phyloP scores from a whole-genome alignment of 805 yeast species.

The Groenewaldozyma tartarivorans region DNA sequence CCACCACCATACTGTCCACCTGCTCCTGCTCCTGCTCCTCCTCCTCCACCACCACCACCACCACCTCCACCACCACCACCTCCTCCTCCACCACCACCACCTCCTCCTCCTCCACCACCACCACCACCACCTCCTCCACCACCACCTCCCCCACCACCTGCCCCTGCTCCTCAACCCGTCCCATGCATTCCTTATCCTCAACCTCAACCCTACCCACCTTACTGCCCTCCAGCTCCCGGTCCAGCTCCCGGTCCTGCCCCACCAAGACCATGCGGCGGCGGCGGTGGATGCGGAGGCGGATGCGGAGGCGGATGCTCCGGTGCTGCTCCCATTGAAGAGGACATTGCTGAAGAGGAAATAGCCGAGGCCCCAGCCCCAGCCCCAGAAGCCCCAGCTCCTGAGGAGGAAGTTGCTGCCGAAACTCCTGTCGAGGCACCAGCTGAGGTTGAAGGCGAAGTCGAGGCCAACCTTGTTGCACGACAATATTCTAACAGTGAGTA shows the following conservation, averaged over 20 bases:
- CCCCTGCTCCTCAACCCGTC: constrained; percentile 1
- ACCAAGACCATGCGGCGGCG: constrained; percentile 3
- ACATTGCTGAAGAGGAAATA: neutral
- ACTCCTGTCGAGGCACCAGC: neutral
- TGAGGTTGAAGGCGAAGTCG: neutral
- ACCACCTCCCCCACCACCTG: constrained; percentile 2
- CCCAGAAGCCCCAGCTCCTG: too few species aligned
- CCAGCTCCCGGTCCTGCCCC: constrained; percentile 1
- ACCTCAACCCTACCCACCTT: constrained; percentile 1
- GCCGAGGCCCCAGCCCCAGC: neutral
- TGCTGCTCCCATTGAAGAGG: neutral
- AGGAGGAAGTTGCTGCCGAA: neutral
- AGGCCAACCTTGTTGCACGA: too few species aligned
- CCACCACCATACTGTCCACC: constrained; percentile 9
- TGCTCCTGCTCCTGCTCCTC: constrained; percentile 5
- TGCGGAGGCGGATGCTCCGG: neutral
- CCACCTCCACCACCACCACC: constrained; percentile 6
- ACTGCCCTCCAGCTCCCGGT: constrained; percentile 1
- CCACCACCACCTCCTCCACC: constrained; percentile 5
- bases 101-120: constrained; percentile 10
- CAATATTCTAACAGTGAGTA: too few species aligned
- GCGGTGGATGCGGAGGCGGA: constrained; percentile 3
- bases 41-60: constrained; percentile 5
- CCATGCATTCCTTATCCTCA: constrained; percentile 2
- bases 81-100: constrained; percentile 6